phyloP scores from a whole-genome alignment of 176 grass and related monocot genomes.

The Juncus effusus region DNA sequence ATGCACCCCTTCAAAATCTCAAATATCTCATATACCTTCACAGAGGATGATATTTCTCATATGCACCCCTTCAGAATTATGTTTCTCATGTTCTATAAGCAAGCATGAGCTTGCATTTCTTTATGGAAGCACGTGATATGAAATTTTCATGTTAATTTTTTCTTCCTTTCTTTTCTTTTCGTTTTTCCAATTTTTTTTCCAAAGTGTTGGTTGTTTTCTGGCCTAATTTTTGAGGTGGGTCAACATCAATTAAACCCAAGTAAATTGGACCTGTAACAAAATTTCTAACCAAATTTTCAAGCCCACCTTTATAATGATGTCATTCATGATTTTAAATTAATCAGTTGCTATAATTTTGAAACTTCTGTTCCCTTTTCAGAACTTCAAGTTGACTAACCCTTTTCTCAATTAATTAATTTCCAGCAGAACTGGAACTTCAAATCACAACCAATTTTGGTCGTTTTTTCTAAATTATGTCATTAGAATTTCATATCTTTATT shows the following conservation, averaged over 20 bases:
- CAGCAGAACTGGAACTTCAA: background rate
- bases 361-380: background rate
- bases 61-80: too few relatives aligned
- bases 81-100: too few relatives aligned
- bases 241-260: slow-evolving; percentile 13
- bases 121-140: background rate
- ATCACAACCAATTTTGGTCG: background rate
- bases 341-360: background rate
- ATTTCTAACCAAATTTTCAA: background rate
- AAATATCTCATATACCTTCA: too few relatives aligned
- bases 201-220: background rate
- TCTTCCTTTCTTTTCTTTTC: background rate
- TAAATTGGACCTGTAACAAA: slow-evolving; percentile 4
- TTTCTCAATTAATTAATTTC: slow-evolving; percentile 4
- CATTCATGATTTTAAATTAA: background rate
- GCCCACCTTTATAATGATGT: background rate
- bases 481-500: too few relatives aligned
- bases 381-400: too few relatives aligned
- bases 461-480: too few relatives aligned
- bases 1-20: too few relatives aligned
- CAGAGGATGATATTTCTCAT: too few relatives aligned
- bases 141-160: background rate
- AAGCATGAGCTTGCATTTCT: too few relatives aligned
- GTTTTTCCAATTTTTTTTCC: slow-evolving; percentile 7
- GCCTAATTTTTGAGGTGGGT: slow-evolving; percentile 14